Base-by-base conservation (phyloP, 2,329 filamentous ascomycete genomes). In the Neocucurbitaria cava region DNA sequence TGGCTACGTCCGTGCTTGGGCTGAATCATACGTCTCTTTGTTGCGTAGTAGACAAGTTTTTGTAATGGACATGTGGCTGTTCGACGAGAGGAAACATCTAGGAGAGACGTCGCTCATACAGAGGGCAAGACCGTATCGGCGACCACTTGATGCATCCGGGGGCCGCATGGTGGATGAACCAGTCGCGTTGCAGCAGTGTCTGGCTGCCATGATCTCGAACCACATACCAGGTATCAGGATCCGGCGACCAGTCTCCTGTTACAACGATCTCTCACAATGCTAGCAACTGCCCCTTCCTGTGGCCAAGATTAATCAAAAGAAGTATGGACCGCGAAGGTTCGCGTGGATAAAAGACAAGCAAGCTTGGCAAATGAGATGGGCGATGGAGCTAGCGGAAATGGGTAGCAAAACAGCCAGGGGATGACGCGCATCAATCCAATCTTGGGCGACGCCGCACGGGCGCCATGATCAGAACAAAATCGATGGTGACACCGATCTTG, bases 401-500 rank as follows among this genome's bases (percentile, higher is more conserved):
- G 59, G 54, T 41, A 56, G 52, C 44, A 52, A 46, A 52, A 43
- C 59, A 58, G 56, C 52, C 61, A 63, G 64, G 60, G 54, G 39
- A 67, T 70, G 68, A 72, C 66, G 70, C 70, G 64, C 71, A 71
- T 64, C 49, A 46, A 54, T 65, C 66, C 64, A 52, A 55, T 58
- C 60, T 62, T 56, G 61, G 59, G 60, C 57, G 55, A 61, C 69
- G 72, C 72, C 71, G 70, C 71, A 71, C 64, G 45, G 54, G 57
- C 69, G 66, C 70, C 68, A 62, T 61, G 44, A 58, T 64, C 54
- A 65, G 65, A 69, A 52, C 59, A 55, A 52, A 60, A 49, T 64
- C 63, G 58, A 66, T 52, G 52, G 73, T 73, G 49, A 62, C 59
- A 73, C 68, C 52, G 63, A 74, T 75, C 72, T 74, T 65, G 71